Base-by-base conservation (phyloP, 345 rosid genomes). In the Euclidium syriacum region DNA sequence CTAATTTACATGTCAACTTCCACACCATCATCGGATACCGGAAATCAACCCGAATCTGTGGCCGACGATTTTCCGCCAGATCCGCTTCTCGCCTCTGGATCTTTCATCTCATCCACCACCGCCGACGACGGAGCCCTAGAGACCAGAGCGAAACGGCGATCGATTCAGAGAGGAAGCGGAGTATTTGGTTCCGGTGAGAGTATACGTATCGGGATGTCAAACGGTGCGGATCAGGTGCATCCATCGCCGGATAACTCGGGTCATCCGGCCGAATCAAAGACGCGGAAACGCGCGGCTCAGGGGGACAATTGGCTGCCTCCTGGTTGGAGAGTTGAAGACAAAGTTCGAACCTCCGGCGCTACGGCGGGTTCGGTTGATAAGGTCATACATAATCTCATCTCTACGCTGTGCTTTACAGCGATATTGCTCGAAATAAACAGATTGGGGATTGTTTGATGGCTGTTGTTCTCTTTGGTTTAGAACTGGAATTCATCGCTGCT, bases 291-390 rank as follows among this genome's bases (percentile, higher is more conserved):
- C 19, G 36, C 56, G 10, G 46, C 58, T 39, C 24, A 70, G 4
- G 29, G 70, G 4, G 83, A 72, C 19, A 55, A 23, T 23, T 83
- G 85, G 82, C 30, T 86, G 52, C 99, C 99, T 18, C 44, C 82
- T 42, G 86, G 87, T 57, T 94, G 99, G 99, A 7, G 41, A 27
- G 76, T 94, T 15, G 92, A 87, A 73, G 95, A 84, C 11, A 78
- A 81, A 73, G 81, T 83, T 70, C 72, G 96, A 74, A 58, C 58
- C 46, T 75, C 88, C 22, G 97, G 99, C 5, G 91, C 75, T 0
- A 85, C 88, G 3, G 96, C 97, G 50, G 99, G 97, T 34, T 5
- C 64, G 0, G 64, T 78, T 0, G 97, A 92, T 64, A 92, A 73
- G 96, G 99, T 89, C n/a, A 30, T 6, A 7, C 8, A 3, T 36